Base-by-base conservation (phyloP, 2,329 filamentous ascomycete genomes). In the Aspergillus sp. region DNA sequence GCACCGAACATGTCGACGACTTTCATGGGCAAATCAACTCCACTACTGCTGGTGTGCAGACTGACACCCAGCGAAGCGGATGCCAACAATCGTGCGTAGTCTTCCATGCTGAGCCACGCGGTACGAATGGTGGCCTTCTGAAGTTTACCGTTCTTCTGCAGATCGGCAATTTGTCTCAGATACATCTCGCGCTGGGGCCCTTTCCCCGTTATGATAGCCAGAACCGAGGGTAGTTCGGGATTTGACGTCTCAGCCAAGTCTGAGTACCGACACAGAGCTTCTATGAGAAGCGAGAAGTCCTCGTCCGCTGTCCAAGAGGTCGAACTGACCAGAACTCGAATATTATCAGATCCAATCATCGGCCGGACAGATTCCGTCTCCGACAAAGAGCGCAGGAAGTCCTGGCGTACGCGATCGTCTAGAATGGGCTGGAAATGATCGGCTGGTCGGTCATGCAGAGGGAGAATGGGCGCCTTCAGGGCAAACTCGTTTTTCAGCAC, bases 1-100 rank as follows among this genome's bases (percentile, higher is more conserved):
- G 93, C 90, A 2, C 95, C 95, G 74, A 99, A 98, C 93, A 99
- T 97, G 74, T 99, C 95, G 13, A 99, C 93, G 1, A 99, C 92
- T 78, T 99, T 99, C 95, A 99, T 99, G 0, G 95, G 95, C 19
- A 99, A 81, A 76, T 99, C 95, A 0, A 99, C 92, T 1, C 95
- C 95, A 2, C 92, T 96, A 66, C 90, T 96, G 13, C 92, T 97
- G 65, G 87, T 96, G 78, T 99, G 95, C 25, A 99, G 81, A 59
- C 91, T 96, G 23, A 99, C 86, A 8, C 95, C 95, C 0, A 99
- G 81, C 69, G 97, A 94, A 3, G 95, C 92, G 48, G 89, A 89
- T 10, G 89, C 90, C 30, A 99, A 86, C 3, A 99, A 83, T 0
- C 81, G 83, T 0, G 95, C 94, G 73, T 99, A 99, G 74, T 96